These are phyloP conservation scores for Venustampulla echinocandica DNA, from an alignment of 495 filamentous ascomycete species.

Conservation along the genomic window DNA sequence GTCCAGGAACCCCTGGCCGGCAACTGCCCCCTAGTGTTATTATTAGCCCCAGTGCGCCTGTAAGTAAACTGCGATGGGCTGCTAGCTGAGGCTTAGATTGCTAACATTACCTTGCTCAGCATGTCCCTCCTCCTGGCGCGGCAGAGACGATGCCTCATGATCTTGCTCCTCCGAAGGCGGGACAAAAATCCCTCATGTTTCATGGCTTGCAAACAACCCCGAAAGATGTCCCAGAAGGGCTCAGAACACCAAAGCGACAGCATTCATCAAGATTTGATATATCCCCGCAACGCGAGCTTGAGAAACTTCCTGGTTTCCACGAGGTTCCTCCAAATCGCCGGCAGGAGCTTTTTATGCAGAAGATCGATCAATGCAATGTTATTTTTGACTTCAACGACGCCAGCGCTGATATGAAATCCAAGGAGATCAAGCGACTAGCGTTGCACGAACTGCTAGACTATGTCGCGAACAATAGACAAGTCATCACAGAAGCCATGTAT, in stretches of 20 bases:
- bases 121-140: constrained; percentile 85
- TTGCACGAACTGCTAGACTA: constrained; percentile 97
- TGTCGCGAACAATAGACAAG: constrained; percentile 94
- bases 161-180: constrained; percentile 82
- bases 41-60: constrained; percentile 89
- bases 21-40: constrained; percentile 82
- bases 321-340: constrained; percentile 91
- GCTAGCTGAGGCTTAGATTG: neutral
- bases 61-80: constrained; percentile 39
- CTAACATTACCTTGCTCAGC: too few species aligned
- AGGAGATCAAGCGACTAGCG: constrained; percentile 97
- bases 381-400: constrained; percentile 99
- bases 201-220: constrained; percentile 88
- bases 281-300: constrained; percentile 89
- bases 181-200: constrained; percentile 79
- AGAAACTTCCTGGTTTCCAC: constrained; percentile 97
- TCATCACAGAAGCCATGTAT: constrained; percentile 99
- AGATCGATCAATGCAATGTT: constrained; percentile 99
- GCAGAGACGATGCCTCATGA: constrained; percentile 98
- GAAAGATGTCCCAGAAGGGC: constrained; percentile 90
- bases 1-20: constrained; percentile 57
- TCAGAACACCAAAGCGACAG: constrained; percentile 89
- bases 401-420: constrained; percentile 98
- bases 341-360: constrained; percentile 99
- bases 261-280: constrained; percentile 98